phyloP scores from a whole-genome alignment of 768 basidiomycete species.

The Lactarius hatsudake region DNA sequence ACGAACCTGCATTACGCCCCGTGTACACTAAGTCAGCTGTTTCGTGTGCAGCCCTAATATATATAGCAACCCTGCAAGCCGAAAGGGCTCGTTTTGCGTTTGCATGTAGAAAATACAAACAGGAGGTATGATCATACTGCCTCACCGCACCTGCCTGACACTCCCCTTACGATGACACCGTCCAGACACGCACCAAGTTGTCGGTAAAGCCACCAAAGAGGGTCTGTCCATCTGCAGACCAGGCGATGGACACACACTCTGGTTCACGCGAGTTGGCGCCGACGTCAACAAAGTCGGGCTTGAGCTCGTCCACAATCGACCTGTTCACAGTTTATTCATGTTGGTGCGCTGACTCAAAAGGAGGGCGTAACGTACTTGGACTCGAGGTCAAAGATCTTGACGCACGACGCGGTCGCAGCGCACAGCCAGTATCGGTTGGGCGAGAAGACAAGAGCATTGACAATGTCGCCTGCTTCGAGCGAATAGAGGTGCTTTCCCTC shows the following conservation, averaged over 20 bases:
- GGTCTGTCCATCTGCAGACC: slow-evolving; percentile 98
- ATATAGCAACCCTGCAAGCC: slow-evolving; percentile 13
- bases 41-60: background rate
- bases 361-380: slow-evolving; percentile 72
- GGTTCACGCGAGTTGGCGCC: slow-evolving; percentile 70
- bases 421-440: slow-evolving; percentile 99
- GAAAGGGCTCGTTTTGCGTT: slow-evolving; percentile 27
- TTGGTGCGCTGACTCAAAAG: slow-evolving; percentile 13
- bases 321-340: slow-evolving; percentile 37
- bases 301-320: slow-evolving; percentile 98
- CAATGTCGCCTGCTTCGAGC: slow-evolving; percentile 95
- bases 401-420: slow-evolving; percentile 93
- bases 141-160: slow-evolving; percentile 17
- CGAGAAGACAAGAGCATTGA: slow-evolving; percentile 99
- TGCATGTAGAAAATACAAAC: slow-evolving; percentile 29
- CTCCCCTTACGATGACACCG: slow-evolving; percentile 54
- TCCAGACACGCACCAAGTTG: slow-evolving; percentile 91
- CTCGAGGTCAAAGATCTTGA: slow-evolving; percentile 99
- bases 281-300: slow-evolving; percentile 86
- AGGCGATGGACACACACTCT: slow-evolving; percentile 95
- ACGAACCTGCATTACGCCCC: background rate
- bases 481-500: slow-evolving; percentile 99
- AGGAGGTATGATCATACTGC: slow-evolving; percentile 19
- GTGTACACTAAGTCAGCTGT: background rate
- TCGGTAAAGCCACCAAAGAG: slow-evolving; percentile 97